Evolutionary conservation across 2,329 filamentous ascomycete species (phyloP), one percentile per base, ranked within the genome.

Genomic region (Arthrocladium fulminans): DNA sequence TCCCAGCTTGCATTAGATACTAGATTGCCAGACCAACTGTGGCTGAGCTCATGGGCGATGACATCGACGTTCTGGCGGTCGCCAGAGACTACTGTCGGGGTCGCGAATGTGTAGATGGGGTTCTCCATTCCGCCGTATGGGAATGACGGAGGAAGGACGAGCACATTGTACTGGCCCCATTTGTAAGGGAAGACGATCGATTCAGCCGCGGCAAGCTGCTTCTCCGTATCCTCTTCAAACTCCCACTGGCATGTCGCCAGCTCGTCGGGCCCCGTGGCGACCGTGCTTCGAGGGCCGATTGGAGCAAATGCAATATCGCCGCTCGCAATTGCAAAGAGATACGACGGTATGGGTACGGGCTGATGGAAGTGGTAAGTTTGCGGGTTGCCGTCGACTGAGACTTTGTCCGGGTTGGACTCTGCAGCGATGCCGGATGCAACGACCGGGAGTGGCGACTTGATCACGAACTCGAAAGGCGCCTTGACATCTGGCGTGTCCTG

Each of bases 401-500:
- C 38, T 12, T 46, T 48, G 3, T 49, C 70, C 2, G 73, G 67
- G 38, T 71, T 60, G 40, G 76, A 71, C 20, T 70, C 71, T 23
- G 74, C 66, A 0, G 77, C 74, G 15, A 97, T 75, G 48, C 92
- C 92, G 61, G 88, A 94, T 25, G 90, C 89, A 49, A 97, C 80
- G n/a, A 96, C 89, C 0, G 88, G 88, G 12, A 95, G 76, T 3
- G 84, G 81, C 20, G 88, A 96, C 22, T 81, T 82, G 61, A 98
- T 84, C 61, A 83, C 85, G 72, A 96, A 96, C 54, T 83, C 81
- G 67, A 89, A 88, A 1, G 88, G 94, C n/a, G 86, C 88, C 73
- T 98, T 98, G 60, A 96, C 86, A 64, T 96, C 90, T 2, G 92
- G 92, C 1, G 92, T 97, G 63, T 98, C 92, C 71, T 97, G 90